Percentiles rank a stretch among this genome's conserved stretches.
Evolutionary conservation across 1,139 yeast species (phyloP).

Genomic region (Blastobotrys petasosporus): DNA sequence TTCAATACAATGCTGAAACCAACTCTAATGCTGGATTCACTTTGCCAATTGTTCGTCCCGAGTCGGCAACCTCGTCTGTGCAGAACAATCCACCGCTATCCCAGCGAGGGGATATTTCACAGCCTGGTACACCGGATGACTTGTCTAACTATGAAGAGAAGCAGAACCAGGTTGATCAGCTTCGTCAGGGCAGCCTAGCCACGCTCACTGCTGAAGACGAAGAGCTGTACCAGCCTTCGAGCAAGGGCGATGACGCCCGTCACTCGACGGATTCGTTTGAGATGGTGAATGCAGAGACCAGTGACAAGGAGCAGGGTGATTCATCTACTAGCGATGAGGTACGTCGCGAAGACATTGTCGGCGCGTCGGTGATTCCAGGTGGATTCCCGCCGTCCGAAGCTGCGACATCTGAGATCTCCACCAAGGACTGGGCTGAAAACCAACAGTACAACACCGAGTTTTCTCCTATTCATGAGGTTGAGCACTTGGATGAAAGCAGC

Average conservation of each 20-base stretch:
- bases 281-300: constrained; percentile 30
- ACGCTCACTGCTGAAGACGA: constrained; percentile 9
- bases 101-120: constrained; percentile 67
- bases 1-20: constrained; percentile 31
- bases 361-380: constrained; percentile 4
- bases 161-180: constrained; percentile 5
- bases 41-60: constrained; percentile 57
- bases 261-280: constrained; percentile 45
- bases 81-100: constrained; percentile 89
- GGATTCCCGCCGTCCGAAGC: constrained; percentile 13
- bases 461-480: constrained; percentile 66
- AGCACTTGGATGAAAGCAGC: constrained; percentile 51
- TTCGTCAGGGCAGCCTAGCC: constrained; percentile 12
- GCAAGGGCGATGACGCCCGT: constrained; percentile 20
- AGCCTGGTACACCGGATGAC: constrained; percentile 48
- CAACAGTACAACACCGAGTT: constrained; percentile 43
- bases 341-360: neutral
- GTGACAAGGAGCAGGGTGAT: constrained; percentile 22
- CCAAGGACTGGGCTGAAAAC: constrained; percentile 13
- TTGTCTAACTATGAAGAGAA: constrained; percentile 11
- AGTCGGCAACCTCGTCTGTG: constrained; percentile 82
- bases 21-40: constrained; percentile 41
- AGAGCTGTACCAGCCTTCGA: neutral
- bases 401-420: constrained; percentile 9
- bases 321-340: constrained; percentile 4